Percentiles rank a stretch among this genome's conserved stretches.
phyloP scores from a whole-genome alignment of 2,329 filamentous ascomycete species.

The Gnomoniopsis sp. region DNA sequence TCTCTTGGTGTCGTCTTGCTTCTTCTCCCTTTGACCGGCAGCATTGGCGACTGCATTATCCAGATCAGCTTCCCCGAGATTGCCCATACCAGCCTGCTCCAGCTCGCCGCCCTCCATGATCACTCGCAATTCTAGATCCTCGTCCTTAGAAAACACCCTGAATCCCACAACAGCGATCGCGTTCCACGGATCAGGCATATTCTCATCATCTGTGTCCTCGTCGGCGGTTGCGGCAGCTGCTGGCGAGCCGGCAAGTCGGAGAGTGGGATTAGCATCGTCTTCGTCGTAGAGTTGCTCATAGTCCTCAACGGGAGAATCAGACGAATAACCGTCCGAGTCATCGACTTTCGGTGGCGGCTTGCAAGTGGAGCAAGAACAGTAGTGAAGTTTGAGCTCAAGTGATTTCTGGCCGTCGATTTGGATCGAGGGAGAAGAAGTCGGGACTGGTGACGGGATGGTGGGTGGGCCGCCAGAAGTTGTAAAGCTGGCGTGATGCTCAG shows the following conservation, averaged over 20 bases:
- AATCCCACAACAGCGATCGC: constrained; percentile 60
- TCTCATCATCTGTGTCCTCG: constrained; percentile 53
- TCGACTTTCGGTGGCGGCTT: constrained; percentile 23
- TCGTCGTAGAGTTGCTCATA: constrained; percentile 58
- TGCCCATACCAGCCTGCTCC: constrained; percentile 53
- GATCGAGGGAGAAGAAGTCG: background rate
- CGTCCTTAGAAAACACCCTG: constrained; percentile 57
- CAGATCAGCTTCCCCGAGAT: constrained; percentile 52
- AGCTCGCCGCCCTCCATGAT: constrained; percentile 55
- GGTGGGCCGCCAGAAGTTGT: constrained; percentile 23
- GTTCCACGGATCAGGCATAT: constrained; percentile 57
- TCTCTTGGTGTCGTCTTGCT: background rate
- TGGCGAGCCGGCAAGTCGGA: constrained; percentile 36
- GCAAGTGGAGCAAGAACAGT: constrained; percentile 1
- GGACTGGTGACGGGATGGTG: constrained; percentile 5
- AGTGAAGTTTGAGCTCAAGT: constrained; percentile 10
- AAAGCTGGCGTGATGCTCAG: background rate
- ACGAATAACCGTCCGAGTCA: constrained; percentile 52
- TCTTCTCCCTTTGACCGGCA: constrained; percentile 38
- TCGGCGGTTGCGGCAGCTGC: constrained; percentile 27
- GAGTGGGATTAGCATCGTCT: constrained; percentile 55
- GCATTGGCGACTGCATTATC: constrained; percentile 57
- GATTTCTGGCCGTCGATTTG: background rate
- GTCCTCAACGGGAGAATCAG: constrained; percentile 57
- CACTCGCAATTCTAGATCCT: constrained; percentile 48